Evolutionary conservation across 441 rosid genomes (phyloP).

Genomic region (Populus hybrid): DNA sequence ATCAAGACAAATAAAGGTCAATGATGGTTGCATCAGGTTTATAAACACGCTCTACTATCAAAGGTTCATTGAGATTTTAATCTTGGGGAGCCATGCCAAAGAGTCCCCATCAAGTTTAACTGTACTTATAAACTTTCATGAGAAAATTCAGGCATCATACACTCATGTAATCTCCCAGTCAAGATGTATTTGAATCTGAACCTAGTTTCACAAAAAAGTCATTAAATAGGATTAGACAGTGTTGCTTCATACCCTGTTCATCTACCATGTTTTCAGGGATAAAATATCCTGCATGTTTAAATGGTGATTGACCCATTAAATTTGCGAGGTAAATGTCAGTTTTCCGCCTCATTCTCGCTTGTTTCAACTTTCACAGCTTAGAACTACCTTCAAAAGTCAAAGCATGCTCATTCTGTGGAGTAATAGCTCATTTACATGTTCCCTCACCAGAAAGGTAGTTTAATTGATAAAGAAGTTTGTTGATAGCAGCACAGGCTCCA

Average conservation of each 20-base stretch:
- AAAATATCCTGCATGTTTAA: background rate
- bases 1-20: constrained; percentile 27
- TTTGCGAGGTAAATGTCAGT: background rate
- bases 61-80: background rate
- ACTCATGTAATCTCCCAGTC: background rate
- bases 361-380: background rate
- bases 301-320: background rate
- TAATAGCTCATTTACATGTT: background rate
- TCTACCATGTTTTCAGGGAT: background rate
- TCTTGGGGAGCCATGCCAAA: background rate
- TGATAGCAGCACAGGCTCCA: background rate
- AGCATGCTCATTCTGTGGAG: background rate
- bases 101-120: background rate
- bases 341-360: background rate
- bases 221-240: background rate
- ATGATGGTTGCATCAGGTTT: constrained; percentile 9
- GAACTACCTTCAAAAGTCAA: background rate
- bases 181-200: background rate
- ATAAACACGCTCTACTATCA: background rate
- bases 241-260: background rate
- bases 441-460: background rate
- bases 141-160: background rate
- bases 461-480: constrained; percentile 3
- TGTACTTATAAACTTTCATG: background rate
- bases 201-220: background rate